Conservation (phyloP, 768 basidiomycete genomes). For the Boletus fagicola region DNA sequence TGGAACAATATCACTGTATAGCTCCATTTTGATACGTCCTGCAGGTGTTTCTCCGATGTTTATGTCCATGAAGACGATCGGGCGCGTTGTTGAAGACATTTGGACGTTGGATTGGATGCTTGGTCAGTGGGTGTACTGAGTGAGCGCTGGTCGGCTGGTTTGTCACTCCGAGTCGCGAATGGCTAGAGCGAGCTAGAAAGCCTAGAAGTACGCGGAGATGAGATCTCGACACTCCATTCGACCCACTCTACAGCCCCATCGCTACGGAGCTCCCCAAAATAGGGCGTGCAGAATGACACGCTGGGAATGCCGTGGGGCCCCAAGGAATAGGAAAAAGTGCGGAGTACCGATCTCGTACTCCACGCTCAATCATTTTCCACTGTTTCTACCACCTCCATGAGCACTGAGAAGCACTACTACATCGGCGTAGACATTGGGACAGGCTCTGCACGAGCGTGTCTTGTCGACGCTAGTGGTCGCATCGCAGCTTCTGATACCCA, state of each 20-base stretch:
- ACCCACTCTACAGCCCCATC: not conserved
- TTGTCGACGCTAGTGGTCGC: conserved; percentile 67
- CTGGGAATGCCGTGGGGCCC: conserved; percentile 1
- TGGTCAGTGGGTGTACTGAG: not conserved
- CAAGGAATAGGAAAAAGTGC: conserved; percentile 3
- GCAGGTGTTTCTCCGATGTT: conserved; percentile 96
- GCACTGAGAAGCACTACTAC: conserved; percentile 46
- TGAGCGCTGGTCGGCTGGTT: not conserved
- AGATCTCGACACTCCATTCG: not conserved
- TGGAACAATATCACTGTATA: conserved; percentile 94
- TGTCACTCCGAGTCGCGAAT: not conserved
- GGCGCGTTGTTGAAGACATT: conserved; percentile 58
- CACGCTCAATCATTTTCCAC: conserved; percentile 1
- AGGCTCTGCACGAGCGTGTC: conserved; percentile 85
- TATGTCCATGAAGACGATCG: conserved; percentile 96
- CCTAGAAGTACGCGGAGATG: not conserved
- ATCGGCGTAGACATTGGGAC: conserved; percentile 88
- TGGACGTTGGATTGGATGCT: not conserved
- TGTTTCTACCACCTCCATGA: conserved; percentile 29
- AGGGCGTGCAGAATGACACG: not conserved
- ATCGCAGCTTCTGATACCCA: conserved; percentile 78
- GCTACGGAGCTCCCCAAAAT: conserved; percentile 5
- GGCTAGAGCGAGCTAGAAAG: too few relatives aligned
- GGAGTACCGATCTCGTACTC: conserved; percentile 13
- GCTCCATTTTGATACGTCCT: conserved; percentile 94